A percentile compares a stretch with the other conserved stretches of the same genome.
phyloP scores from a whole-genome alignment of 1,284 basidiomycete genomes.

The Tilletia horrida region DNA sequence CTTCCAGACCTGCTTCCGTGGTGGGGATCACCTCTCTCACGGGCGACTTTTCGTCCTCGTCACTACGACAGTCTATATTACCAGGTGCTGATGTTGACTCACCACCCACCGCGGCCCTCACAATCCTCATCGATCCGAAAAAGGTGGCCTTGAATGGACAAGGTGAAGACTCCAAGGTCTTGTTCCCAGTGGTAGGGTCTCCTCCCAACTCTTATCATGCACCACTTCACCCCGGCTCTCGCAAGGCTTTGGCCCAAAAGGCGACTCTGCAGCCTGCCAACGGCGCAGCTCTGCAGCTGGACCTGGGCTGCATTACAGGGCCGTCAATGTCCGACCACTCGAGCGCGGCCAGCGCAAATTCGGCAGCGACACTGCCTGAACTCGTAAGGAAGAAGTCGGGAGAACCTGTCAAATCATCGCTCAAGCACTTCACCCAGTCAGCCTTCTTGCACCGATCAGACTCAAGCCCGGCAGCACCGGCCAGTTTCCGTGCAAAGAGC shows the following conservation, averaged over 20 bases:
- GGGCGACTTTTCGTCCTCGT: background rate
- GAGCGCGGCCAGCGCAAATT: constrained; percentile 17
- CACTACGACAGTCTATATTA: no score
- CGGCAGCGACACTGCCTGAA: constrained; percentile 31
- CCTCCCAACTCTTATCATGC: background rate
- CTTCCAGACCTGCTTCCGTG: background rate
- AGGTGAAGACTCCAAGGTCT: background rate
- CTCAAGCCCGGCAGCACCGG: constrained; percentile 36
- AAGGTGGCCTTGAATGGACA: no score
- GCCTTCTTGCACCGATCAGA: constrained; percentile 57
- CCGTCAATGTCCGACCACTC: constrained; percentile 30
- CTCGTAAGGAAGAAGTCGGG: constrained; percentile 84
- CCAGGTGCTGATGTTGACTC: background rate
- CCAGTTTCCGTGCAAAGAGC: constrained; percentile 33
- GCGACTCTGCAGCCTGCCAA: constrained; percentile 38
- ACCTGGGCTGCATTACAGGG: constrained; percentile 40
- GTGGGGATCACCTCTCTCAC: background rate
- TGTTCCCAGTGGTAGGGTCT: constrained; percentile 1
- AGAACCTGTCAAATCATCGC: constrained; percentile 82
- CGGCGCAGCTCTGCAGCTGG: constrained; percentile 40
- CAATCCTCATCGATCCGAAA: background rate
- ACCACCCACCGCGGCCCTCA: background rate
- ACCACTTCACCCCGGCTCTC: constrained; percentile 35
- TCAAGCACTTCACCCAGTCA: constrained; percentile 66
- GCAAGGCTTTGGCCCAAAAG: constrained; percentile 40